phyloP scores from a whole-genome alignment of 2,329 filamentous ascomycete species.

The Botrytis paeoniae region DNA sequence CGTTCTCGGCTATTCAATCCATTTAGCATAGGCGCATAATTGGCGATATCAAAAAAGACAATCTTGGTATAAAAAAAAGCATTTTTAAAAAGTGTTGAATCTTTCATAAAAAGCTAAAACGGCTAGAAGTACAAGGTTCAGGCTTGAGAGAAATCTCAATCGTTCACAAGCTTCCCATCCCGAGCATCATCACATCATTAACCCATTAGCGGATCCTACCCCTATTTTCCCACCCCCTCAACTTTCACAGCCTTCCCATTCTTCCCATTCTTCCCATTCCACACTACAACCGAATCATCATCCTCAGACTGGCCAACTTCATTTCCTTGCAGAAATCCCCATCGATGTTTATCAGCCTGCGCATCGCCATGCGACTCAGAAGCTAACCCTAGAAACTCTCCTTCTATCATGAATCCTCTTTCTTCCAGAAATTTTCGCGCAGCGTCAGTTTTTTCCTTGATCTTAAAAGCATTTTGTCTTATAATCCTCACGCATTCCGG shows the following conservation, averaged over 20 bases:
- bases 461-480: not conserved
- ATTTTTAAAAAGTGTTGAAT: not conserved
- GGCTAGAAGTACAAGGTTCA: not conserved
- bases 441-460: not conserved
- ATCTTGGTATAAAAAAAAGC: not conserved
- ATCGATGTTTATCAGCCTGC: not conserved
- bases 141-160: not conserved
- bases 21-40: not conserved
- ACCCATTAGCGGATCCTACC: not conserved
- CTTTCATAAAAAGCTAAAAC: accelerated
- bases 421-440: not conserved
- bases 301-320: not conserved
- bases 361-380: not conserved
- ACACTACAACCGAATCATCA: not conserved
- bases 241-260: not conserved
- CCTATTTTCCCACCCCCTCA: not conserved
- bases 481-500: not conserved
- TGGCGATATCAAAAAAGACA: not conserved
- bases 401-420: not conserved
- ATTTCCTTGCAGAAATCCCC: not conserved
- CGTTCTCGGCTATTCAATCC: no score
- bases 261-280: not conserved
- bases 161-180: not conserved
- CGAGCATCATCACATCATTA: not conserved
- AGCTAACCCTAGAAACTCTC: not conserved